These are phyloP conservation scores for Antrodiella citrinella DNA, from an alignment of 768 basidiomycete species.

Conservation along the genomic window DNA sequence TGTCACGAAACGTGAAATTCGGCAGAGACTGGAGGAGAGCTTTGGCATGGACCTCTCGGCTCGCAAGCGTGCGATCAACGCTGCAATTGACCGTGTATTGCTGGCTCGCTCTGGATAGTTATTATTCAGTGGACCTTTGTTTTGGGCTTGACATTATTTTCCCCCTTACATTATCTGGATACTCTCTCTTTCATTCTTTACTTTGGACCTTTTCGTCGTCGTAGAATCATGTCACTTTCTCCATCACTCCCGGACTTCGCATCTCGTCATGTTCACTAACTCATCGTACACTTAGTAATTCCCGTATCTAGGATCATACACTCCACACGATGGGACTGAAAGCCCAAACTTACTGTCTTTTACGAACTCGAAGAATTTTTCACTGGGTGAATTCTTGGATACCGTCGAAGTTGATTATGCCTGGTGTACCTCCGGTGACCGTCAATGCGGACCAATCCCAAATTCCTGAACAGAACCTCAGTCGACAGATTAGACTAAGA, in stretches of 20 bases:
- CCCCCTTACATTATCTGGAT: background rate
- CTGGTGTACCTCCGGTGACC: slow-evolving; percentile 35
- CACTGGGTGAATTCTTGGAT: slow-evolving; percentile 18
- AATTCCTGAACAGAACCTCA: slow-evolving; percentile 21
- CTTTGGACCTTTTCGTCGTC: background rate
- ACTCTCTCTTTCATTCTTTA: background rate
- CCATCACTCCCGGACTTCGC: background rate
- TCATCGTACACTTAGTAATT: background rate
- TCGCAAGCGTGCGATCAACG: slow-evolving; percentile 69
- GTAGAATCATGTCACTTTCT: background rate
- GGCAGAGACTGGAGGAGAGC: slow-evolving; percentile 71
- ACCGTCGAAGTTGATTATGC: slow-evolving; percentile 22
- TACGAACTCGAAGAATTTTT: slow-evolving; percentile 1
- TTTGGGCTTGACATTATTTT: background rate
- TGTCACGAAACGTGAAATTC: slow-evolving; percentile 87
- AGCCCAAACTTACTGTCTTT: slow-evolving; percentile 14
- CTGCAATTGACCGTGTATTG: slow-evolving; percentile 66
- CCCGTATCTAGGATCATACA: background rate
- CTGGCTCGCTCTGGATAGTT: slow-evolving; percentile 36
- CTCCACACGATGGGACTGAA: slow-evolving; percentile 15
- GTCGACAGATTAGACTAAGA: background rate
- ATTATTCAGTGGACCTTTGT: background rate
- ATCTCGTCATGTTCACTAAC: background rate
- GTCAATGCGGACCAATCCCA: slow-evolving; percentile 46
- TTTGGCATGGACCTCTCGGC: slow-evolving; percentile 72